phyloP scores from a whole-genome alignment of 2,329 filamentous ascomycete genomes.

The Fusarium caatingaense region DNA sequence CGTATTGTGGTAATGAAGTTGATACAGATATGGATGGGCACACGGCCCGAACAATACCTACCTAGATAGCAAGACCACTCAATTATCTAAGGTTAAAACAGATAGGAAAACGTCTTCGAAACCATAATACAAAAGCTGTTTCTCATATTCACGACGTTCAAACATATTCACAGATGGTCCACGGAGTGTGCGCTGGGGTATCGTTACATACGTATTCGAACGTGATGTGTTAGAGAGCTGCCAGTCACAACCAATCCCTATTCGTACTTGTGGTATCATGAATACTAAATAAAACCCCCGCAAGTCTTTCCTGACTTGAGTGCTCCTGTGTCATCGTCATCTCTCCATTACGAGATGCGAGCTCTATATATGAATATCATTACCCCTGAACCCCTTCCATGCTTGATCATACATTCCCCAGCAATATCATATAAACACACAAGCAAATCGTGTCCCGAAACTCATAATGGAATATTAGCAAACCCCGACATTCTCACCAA shows the following conservation, averaged over 20 bases:
- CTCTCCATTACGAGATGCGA: constrained; percentile 28
- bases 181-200: background rate
- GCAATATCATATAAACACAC: constrained; percentile 17
- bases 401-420: constrained; percentile 32
- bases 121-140: background rate
- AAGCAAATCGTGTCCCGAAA: constrained; percentile 20
- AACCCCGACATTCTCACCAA: constrained; percentile 7
- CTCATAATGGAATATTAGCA: constrained; percentile 3
- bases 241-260: constrained; percentile 7
- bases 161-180: background rate
- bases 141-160: background rate
- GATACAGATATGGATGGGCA: constrained; percentile 11
- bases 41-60: background rate
- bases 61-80: background rate
- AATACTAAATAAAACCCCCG: constrained; percentile 15
- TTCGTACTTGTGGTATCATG: constrained; percentile 11
- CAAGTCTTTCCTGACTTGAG: constrained; percentile 19
- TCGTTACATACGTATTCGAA: background rate
- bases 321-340: constrained; percentile 17
- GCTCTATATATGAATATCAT: constrained; percentile 41
- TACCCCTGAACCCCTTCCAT: constrained; percentile 16
- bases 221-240: constrained; percentile 4
- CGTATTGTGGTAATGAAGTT: constrained; percentile 40
- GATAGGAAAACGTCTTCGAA: background rate
- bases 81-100: background rate